Base-by-base conservation (phyloP, 1,139 yeast species). In the Hemisphaericaspora xylanilytica region DNA sequence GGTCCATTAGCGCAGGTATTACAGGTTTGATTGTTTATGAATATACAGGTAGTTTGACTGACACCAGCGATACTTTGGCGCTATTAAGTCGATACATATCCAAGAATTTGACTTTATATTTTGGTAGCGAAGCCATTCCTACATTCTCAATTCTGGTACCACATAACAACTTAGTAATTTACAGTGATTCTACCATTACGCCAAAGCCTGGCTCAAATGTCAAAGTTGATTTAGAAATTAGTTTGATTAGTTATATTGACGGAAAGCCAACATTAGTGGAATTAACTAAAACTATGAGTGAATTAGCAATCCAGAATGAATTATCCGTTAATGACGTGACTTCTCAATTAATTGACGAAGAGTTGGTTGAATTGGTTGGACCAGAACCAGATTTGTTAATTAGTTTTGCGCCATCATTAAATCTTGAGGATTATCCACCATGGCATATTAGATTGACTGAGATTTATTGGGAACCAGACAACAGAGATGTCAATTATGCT, bases 391-490 rank as follows among this genome's bases (percentile, higher is more conserved):
- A 94, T 57, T 69, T 92, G 47, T 69, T 92, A 38, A 70, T 94
- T 31, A 67, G 86, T 40, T 92, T 92, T 61, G 88, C 89, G n/a
- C 95, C 97, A 8, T 70, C 70, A 13, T 70, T 92, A 47, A 95
- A 89, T 57, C 73, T 94, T 38, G 95, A 89, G 59, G 97, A 95
- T 24, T 94, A 83, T 59, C 97, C 98, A 14, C 99, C 99, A 18
- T 92, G 98, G 98, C 97, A 92, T 56, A 79, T 89, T 31, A 74
- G 98, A 45, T 75, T 94, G 41, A 77, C 90, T 8, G 99, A 92
- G 56, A 80, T 92, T 52, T 90, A 84, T 63, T 86, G 95, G 86
- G 92, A 87, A 53, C 84, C 86, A 7, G 96, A 87, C 55, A 85
- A 86, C 55, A 81, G 71, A 44, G 78, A 78, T 43, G 96, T 89